Base-by-base conservation (phyloP, 1,139 yeast species). In the Candida pseudoviswanathii region DNA sequence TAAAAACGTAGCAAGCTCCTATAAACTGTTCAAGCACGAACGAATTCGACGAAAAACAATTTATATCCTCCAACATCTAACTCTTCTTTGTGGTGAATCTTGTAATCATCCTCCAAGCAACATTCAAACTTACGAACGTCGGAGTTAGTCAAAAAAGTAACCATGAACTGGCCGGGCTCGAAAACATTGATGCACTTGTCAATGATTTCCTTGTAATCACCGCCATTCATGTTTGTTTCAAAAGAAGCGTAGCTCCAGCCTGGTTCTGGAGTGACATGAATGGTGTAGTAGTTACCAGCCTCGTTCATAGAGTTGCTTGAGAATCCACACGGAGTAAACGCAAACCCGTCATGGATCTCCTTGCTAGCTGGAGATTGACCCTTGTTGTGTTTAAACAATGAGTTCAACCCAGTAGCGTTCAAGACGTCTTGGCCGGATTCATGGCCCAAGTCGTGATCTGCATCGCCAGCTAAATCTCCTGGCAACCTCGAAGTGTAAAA, bases 221-320 rank as follows among this genome's bases (percentile, higher is more conserved):
- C 36, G 11, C 41, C 45, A 43, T 4, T 16, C 41, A 43, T 43
- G 65, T 89, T 94, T 21, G 97, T 85, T 66, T 94, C 98, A 68
- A 92, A 94, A 11, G 96, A 89, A 10, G 98, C 98, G 68, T 94
- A 94, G 2, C 97, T 89, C 90, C 96, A 94, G 30, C 94, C 96
- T 21, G 77, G 67, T 66, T 94, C 98, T 0, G 99, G 99, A 0
- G 99, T 94, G 39, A 94, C 89, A 66, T 94, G 99, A 54, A 92
- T 77, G 16, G 98, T 94, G 65, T 89, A 91, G 71, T 92, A 94
- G 65, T 80, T 81, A 25, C 81, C 80, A 31, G 80, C 80, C 22
- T 75, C 79, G 46, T 88, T 68, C 43, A 90, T 73, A 27, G 95
- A 86, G 67, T 94, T 94, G 45, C 97, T 89, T 2, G 97, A 89